These are phyloP conservation scores for Alternaria angustiovoidea DNA, from an alignment of 2,329 filamentous ascomycete genomes.

Conservation along the genomic window DNA sequence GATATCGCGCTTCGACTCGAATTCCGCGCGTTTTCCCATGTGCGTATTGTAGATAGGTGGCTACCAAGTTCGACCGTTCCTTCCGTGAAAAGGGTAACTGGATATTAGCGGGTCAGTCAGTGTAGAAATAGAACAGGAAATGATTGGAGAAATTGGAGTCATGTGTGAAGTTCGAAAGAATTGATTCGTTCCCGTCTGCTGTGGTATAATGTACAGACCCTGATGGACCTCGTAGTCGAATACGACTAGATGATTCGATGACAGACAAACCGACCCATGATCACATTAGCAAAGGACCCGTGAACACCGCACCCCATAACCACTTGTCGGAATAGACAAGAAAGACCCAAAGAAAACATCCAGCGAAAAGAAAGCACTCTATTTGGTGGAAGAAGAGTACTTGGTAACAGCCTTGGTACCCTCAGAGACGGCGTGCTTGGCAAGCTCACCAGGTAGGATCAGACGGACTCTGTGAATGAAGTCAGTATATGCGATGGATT, in stretches of 20 bases:
- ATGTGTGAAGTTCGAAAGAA: conserved; percentile 49
- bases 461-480: conserved; percentile 73
- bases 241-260: conserved; percentile 48
- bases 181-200: conserved; percentile 52
- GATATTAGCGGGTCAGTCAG: neutral
- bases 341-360: conserved; percentile 62
- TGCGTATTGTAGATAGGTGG: neutral
- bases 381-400: conserved; percentile 99
- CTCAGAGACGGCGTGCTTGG: conserved; percentile 99
- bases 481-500: conserved; percentile 36
- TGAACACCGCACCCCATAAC: conserved; percentile 54
- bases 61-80: neutral
- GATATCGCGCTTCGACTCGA: neutral
- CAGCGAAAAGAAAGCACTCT: conserved; percentile 60
- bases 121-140: too few relatives aligned
- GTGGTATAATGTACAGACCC: conserved; percentile 55
- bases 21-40: neutral
- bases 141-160: neutral
- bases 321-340: conserved; percentile 56
- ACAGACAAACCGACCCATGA: conserved; percentile 60
- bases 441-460: conserved; percentile 97
- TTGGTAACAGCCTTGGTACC: conserved; percentile 99
- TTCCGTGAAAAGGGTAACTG: neutral
- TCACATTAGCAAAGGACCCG: conserved; percentile 60
- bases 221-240: conserved; percentile 50